phyloP scores from a whole-genome alignment of 2,329 filamentous ascomycete genomes.

The Neonectria neomacrospora region DNA sequence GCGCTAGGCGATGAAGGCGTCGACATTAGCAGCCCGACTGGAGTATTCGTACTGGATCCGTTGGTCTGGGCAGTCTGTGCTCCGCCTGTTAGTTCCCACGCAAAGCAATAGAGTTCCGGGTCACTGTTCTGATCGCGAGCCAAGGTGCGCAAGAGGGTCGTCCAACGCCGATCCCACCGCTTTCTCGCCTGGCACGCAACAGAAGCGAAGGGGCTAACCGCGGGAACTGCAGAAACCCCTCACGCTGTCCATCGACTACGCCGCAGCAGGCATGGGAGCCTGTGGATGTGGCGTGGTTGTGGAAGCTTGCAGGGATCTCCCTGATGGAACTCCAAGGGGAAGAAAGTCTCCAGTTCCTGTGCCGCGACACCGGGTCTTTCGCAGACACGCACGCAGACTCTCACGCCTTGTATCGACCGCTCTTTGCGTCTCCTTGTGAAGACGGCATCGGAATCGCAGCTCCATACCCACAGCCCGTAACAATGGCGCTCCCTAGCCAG shows the following conservation, averaged over 20 bases:
- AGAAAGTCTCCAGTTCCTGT: not conserved
- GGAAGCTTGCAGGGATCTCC: not conserved
- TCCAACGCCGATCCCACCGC: not conserved
- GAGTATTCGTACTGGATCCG: too few species aligned
- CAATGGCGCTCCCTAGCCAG: constrained; percentile 36
- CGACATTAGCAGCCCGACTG: not conserved
- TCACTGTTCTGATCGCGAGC: not conserved
- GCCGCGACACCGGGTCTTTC: not conserved
- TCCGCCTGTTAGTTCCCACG: too few species aligned
- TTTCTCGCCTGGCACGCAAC: not conserved
- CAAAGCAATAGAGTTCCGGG: not conserved
- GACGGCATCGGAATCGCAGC: not conserved
- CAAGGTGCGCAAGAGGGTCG: not conserved
- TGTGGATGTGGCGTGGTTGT: constrained; percentile 20
- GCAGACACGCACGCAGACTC: not conserved
- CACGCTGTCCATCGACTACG: constrained; percentile 9
- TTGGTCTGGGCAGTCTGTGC: too few species aligned
- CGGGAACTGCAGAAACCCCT: not conserved
- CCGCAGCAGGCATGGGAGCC: constrained; percentile 7
- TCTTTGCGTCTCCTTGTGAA: not conserved
- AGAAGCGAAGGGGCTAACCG: not conserved
- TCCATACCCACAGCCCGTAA: not conserved
- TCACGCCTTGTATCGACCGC: not conserved
- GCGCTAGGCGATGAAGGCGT: not conserved
- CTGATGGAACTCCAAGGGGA: constrained; percentile 4